Base-by-base conservation (phyloP, 139 green algal genomes). In the Chlamydomonas sphaeroides region DNA sequence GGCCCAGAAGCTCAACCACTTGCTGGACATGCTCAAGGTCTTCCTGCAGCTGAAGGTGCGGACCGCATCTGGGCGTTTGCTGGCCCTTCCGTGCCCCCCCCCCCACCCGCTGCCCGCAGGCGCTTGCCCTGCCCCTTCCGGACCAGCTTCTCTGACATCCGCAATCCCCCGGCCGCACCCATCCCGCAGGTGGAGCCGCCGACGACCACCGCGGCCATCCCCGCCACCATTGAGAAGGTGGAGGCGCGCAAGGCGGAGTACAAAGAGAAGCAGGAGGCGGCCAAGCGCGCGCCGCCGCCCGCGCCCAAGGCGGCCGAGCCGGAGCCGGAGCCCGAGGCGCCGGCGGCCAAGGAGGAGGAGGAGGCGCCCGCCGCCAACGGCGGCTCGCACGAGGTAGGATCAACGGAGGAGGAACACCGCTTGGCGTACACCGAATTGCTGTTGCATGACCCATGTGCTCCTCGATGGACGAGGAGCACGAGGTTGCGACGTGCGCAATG, bases 1-100 rank as follows among this genome's bases (percentile, higher is more conserved):
- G 87, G 56, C 87, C 4, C 72, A 83, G 61, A 90, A 90, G 83
- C 78, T 90, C 28, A 85, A 86, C 72, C 83, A 88, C 87, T 63
- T 79, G 48, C 72, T 90, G 38, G 87, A 90, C 42, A 81, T 79
- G 36, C 79, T 90, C 28, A 86, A 90, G 83, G 83, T 82, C 17
- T 90, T 90, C 79, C 85, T 90, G 83, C 62, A 67, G 66, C 73
- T 88, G 38, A 39, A 70, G 59, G 74, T 80, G 21, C 1, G 65
- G 2, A 32, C 53, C 5, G 57, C 7, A n/a, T 65, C 57, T 18
- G 21, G 57, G 17, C 17, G 17, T 15, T 59, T 59, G 49, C 49
- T 59, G 15, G 49, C 15, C 15, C 18, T 59, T 59, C n/a, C n/a
- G n/a, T n/a, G n/a, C n/a, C n/a, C n/a, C n/a, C n/a, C n/a, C n/a